Base-by-base conservation (phyloP, 225 moss, liverwort and hornwort genomes). In the Sphagnum tenellum region DNA sequence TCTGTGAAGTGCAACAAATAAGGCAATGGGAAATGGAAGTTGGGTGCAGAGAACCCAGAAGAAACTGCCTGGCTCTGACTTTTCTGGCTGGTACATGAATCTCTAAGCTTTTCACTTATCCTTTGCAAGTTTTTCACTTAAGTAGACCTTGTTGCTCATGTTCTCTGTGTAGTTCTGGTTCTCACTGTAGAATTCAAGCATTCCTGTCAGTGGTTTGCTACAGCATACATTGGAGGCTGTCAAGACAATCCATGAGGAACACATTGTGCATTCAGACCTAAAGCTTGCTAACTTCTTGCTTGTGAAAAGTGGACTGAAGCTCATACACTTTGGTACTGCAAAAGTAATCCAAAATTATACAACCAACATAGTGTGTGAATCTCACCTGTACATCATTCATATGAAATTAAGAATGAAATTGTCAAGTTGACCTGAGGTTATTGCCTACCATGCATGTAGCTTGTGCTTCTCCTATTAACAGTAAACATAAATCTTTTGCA, bases 241-340 rank as follows among this genome's bases (percentile, higher is more conserved):
- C 56, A 79, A 79, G 76, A 92, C 96, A 49, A 98, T 98, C 56
- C 96, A 98, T 50, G 86, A 98, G 10, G 96, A 90, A 70, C 88
- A 92, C 8, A 92, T 98, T n/a, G 96, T 98, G 64, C 96, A 92
- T 76, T 86, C 96, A 72, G 96, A 98, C 70, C 76, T 92, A 56
- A 98, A 98, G 88, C 96, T 92, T 50, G 92, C 96, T 63, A 98
- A 98, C 78, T 98, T 98, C 69, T 79, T 98, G 80, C 81, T 92
- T 75, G 96, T 98, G 12, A 85, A 78, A 76, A 92, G 96, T 62
- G 92, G 92, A 59, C 64, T 98, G 67, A 98, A 98, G 69, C 85
- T 98, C 8, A 98, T 98, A 64, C 90, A 98, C 74, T 98, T 98
- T 57, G 96, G 96, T 47, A 98, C 92, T 59, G 96, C 96, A 3